These are phyloP conservation scores for Apiospora sp. DNA, from an alignment of 2,329 filamentous ascomycete genomes.

Conservation along the genomic window DNA sequence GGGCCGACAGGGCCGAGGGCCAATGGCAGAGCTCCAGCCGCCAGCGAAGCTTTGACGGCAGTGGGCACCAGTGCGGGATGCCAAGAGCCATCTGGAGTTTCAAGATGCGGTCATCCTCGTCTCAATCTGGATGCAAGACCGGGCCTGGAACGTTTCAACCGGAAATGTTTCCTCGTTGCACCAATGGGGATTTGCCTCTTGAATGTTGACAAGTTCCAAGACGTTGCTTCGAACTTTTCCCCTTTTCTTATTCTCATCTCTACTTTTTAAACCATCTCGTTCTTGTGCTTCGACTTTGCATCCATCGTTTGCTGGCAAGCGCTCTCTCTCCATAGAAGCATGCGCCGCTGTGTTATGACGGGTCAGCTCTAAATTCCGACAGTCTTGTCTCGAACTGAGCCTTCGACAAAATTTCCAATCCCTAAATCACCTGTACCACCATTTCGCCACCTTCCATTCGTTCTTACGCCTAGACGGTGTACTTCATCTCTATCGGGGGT, in stretches of 20 bases:
- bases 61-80: constrained; percentile 11
- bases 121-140: constrained; percentile 19
- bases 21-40: not conserved
- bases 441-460: not conserved
- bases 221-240: not conserved
- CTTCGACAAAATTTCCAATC: not conserved
- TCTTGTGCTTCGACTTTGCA: constrained; percentile 10
- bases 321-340: constrained; percentile 8
- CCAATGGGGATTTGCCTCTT: not conserved
- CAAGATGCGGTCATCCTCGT: constrained; percentile 16
- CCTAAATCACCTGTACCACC: not conserved
- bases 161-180: constrained; percentile 14
- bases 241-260: not conserved
- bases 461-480: constrained; percentile 1
- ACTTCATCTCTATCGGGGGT: not conserved
- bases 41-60: not conserved
- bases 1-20: not conserved
- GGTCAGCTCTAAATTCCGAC: not conserved
- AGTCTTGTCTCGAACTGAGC: not conserved
- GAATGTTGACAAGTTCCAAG: not conserved
- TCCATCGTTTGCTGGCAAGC: constrained; percentile 13
- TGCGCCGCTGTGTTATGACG: not conserved
- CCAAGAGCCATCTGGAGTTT: constrained; percentile 17
- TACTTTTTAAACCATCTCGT: not conserved
- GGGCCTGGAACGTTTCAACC: constrained; percentile 16